These are phyloP conservation scores for Russula virescens DNA, from an alignment of 768 basidiomycete species.

Conservation along the genomic window DNA sequence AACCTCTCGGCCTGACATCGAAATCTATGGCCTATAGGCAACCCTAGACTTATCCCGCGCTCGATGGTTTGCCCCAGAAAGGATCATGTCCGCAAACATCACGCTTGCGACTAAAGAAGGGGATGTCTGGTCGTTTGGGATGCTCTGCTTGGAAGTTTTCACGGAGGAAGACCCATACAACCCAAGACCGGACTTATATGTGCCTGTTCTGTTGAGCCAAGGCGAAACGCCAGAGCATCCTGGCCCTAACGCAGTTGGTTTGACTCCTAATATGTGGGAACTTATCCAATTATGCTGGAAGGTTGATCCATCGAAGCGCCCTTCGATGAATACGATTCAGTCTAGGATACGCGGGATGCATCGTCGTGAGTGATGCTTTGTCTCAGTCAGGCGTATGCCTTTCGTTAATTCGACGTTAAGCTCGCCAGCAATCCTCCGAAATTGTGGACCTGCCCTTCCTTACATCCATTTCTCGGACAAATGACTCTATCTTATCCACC, in stretches of 20 bases:
- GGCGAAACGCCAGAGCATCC: slow-evolving; percentile 6
- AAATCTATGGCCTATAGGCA: slow-evolving; percentile 17
- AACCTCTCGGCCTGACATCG: not conserved
- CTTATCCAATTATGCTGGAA: slow-evolving; percentile 17
- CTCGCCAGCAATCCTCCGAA: not conserved
- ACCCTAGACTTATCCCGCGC: slow-evolving; percentile 26
- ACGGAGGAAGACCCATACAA: slow-evolving; percentile 14
- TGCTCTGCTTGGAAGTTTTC: slow-evolving; percentile 14
- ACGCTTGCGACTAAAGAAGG: not conserved
- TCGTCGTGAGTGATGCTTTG: not conserved
- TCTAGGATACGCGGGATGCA: not conserved
- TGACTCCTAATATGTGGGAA: slow-evolving; percentile 17
- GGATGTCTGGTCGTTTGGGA: slow-evolving; percentile 20
- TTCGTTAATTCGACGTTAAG: not conserved
- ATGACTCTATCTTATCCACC: not conserved
- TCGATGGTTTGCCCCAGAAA: slow-evolving; percentile 19
- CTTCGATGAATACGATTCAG: slow-evolving; percentile 4
- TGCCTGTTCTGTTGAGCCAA: not conserved
- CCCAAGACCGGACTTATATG: not conserved
- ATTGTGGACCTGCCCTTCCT: not conserved
- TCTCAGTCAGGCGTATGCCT: not conserved
- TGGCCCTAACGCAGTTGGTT: not conserved
- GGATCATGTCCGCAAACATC: not conserved
- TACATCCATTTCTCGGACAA: not conserved
- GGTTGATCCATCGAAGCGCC: not conserved